phyloP scores from a whole-genome alignment of 2,329 filamentous ascomycete genomes.

The Botrytis paeoniae region DNA sequence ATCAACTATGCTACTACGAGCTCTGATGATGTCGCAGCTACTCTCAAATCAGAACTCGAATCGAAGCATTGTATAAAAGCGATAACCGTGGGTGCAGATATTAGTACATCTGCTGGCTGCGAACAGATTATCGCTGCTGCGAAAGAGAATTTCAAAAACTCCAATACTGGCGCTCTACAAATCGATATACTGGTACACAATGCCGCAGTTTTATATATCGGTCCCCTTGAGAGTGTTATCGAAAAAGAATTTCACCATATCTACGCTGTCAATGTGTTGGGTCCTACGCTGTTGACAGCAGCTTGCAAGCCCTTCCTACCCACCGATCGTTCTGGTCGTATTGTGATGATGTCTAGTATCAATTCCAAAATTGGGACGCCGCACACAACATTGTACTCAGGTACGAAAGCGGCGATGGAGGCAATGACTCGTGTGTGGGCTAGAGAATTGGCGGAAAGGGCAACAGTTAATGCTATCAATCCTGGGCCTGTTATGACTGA shows the following conservation, averaged over 20 bases:
- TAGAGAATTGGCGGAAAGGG: conserved; percentile 11
- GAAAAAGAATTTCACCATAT: conserved; percentile 63
- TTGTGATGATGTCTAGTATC: conserved; percentile 59
- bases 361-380: conserved; percentile 53
- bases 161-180: conserved; percentile 51
- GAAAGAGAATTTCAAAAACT: conserved; percentile 34
- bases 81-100: conserved; percentile 64
- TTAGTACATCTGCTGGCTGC: conserved; percentile 59
- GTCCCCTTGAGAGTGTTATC: conserved; percentile 58
- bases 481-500: conserved; percentile 17
- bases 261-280: conserved; percentile 77
- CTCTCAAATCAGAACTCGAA: conserved; percentile 53
- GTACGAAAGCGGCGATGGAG: conserved; percentile 62
- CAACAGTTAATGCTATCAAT: conserved; percentile 15
- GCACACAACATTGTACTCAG: conserved; percentile 57
- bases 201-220: conserved; percentile 67
- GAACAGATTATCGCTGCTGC: conserved; percentile 55
- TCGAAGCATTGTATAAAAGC: conserved; percentile 56
- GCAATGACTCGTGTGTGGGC: conserved; percentile 51
- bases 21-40: conserved; percentile 49
- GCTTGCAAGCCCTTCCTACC: conserved; percentile 67
- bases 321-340: conserved; percentile 59
- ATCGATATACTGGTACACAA: conserved; percentile 86
- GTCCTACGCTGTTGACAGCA: conserved; percentile 72
- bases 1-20: conserved; percentile 62